These are phyloP conservation scores for Cubamyces lactineus DNA, from an alignment of 768 basidiomycete species.

Conservation along the genomic window DNA sequence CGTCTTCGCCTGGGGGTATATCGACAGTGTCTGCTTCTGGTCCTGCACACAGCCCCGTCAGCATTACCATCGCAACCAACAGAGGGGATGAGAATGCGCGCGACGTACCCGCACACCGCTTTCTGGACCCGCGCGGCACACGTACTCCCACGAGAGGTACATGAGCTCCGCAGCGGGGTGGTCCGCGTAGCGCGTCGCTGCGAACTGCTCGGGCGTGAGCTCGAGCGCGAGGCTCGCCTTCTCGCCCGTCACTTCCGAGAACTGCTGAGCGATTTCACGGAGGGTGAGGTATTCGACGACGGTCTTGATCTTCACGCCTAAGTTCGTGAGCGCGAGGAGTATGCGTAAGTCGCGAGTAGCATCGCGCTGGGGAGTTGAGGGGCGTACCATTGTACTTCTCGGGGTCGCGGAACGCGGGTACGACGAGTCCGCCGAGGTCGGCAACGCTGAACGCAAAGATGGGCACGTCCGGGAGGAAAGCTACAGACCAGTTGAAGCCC, in stretches of 20 bases:
- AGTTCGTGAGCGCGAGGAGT: background rate
- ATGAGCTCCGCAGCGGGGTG: slow-evolving; percentile 15
- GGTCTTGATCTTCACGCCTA: slow-evolving; percentile 18
- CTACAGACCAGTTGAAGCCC: slow-evolving; percentile 16
- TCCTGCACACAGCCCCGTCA: background rate
- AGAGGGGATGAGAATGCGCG: background rate
- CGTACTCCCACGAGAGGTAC: slow-evolving; percentile 18
- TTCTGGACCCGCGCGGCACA: slow-evolving; percentile 2
- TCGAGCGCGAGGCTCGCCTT: slow-evolving; percentile 17
- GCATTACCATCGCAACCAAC: too few relatives aligned
- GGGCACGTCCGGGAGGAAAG: slow-evolving; percentile 12
- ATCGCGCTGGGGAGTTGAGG: background rate
- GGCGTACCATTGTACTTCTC: slow-evolving; percentile 12
- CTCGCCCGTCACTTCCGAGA: slow-evolving; percentile 18
- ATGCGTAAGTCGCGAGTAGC: background rate
- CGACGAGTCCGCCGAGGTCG: slow-evolving; percentile 15
- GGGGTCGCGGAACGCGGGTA: slow-evolving; percentile 16
- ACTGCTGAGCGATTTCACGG: slow-evolving; percentile 10
- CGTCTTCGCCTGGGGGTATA: slow-evolving; percentile 15
- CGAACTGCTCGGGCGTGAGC: slow-evolving; percentile 16
- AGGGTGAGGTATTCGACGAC: slow-evolving; percentile 14
- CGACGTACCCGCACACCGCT: slow-evolving; percentile 9
- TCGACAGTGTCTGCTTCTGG: slow-evolving; percentile 14
- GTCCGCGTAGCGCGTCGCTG: slow-evolving; percentile 10
- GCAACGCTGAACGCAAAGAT: slow-evolving; percentile 15